These are phyloP conservation scores for Erucastrum elatum DNA, from an alignment of 345 rosid species.

Conservation along the genomic window DNA sequence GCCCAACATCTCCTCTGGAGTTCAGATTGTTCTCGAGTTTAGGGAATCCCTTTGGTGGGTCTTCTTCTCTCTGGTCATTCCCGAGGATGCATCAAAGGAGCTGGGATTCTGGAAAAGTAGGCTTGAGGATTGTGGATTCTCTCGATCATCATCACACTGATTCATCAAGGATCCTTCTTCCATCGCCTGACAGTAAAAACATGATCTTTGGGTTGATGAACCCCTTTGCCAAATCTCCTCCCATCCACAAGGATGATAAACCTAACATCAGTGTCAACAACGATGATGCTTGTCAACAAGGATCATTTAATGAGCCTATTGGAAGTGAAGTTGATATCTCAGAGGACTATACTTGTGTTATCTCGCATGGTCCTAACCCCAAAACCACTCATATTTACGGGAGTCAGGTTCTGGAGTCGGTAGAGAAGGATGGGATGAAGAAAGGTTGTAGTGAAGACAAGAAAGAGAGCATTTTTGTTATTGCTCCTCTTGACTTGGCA, in stretches of 20 bases:
- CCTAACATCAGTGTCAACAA: neutral
- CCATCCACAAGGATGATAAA: conserved; percentile 36
- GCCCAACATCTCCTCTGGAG: conserved; percentile 95
- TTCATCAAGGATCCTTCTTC: conserved; percentile 21
- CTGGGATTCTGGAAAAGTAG: conserved; percentile 81
- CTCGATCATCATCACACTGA: conserved; percentile 47
- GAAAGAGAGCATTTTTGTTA: conserved; percentile 35
- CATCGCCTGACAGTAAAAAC: conserved; percentile 45
- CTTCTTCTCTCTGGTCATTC: conserved; percentile 36
- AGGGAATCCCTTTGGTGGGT: conserved; percentile 45
- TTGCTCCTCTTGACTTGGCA: conserved; percentile 20
- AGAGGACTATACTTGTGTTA: conserved; percentile 92
- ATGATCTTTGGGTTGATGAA: conserved; percentile 59
- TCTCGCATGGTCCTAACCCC: conserved; percentile 75
- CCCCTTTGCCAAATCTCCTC: conserved; percentile 28
- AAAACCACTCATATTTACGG: conserved; percentile 81
- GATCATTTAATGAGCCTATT: neutral
- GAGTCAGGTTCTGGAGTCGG: conserved; percentile 64
- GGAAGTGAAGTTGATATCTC: conserved; percentile 73
- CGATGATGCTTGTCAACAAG: conserved; percentile 13
- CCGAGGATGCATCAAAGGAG: conserved; percentile 47
- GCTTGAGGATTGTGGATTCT: conserved; percentile 76
- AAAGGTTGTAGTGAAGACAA: conserved; percentile 21
- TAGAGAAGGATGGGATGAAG: conserved; percentile 31
- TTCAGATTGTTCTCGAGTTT: conserved; percentile 57